phyloP scores from a whole-genome alignment of 192 early-diverging fungal species.

The Endogone sp. region DNA sequence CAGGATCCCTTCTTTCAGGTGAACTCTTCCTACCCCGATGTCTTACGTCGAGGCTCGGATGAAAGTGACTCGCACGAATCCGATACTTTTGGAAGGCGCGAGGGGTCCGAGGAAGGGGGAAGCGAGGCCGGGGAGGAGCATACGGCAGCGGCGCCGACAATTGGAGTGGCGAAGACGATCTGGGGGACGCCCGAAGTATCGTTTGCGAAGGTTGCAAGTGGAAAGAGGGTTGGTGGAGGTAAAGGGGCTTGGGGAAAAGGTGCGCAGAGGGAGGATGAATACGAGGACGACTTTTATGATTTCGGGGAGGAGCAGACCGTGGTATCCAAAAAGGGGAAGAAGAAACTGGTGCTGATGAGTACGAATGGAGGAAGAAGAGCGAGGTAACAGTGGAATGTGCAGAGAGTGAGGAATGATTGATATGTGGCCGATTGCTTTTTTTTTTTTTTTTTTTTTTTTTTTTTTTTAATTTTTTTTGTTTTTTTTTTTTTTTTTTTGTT shows the following conservation, averaged over 20 bases:
- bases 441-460: too few species aligned
- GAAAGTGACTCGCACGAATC: background rate
- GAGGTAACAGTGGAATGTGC: too few species aligned
- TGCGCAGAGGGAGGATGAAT: constrained; percentile 9
- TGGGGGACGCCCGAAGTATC: constrained; percentile 34
- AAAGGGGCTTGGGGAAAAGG: background rate
- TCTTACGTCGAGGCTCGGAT: background rate
- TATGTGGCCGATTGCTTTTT: too few species aligned
- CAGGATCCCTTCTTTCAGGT: constrained; percentile 36
- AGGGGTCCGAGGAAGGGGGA: background rate
- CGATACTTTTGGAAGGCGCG: background rate
- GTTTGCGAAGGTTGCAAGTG: background rate
- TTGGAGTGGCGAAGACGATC: constrained; percentile 23
- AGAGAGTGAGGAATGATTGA: too few species aligned
- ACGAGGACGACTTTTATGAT: constrained; percentile 30
- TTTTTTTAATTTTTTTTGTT: too few species aligned
- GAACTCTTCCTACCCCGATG: background rate
- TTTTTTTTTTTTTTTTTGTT: too few species aligned
- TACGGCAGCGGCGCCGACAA: background rate
- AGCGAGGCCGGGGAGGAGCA: background rate
- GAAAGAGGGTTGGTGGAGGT: background rate
- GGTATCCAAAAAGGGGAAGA: constrained; percentile 41
- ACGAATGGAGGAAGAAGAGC: constrained; percentile 29
- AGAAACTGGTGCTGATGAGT: constrained; percentile 34
- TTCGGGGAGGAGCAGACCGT: constrained; percentile 33